phyloP scores from a whole-genome alignment of 371 early-diverging fungal species.

The Encephalitozoon romaleae region DNA sequence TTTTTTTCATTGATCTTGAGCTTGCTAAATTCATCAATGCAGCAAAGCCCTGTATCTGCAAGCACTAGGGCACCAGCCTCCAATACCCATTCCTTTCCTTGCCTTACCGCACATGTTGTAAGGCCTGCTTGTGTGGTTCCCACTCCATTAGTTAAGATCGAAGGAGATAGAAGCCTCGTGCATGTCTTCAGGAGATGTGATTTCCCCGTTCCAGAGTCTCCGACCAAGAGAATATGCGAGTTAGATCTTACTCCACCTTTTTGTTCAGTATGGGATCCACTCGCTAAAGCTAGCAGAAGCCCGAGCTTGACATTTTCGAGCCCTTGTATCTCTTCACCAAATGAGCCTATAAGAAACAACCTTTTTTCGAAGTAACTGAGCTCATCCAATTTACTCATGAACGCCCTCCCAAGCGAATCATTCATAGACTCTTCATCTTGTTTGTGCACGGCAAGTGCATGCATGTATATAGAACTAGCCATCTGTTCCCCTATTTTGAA shows the following conservation, averaged over 20 bases:
- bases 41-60: slow-evolving; percentile 92
- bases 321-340: slow-evolving; percentile 50
- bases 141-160: slow-evolving; percentile 54
- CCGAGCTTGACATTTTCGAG: slow-evolving; percentile 48
- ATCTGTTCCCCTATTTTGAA: slow-evolving; percentile 42
- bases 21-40: slow-evolving; percentile 90
- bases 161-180: slow-evolving; percentile 42
- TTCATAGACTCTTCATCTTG: slow-evolving; percentile 9
- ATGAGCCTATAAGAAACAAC: slow-evolving; percentile 36
- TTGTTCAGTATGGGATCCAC: slow-evolving; percentile 19
- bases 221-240: slow-evolving; percentile 58
- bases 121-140: slow-evolving; percentile 60
- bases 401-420: neutral
- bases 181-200: slow-evolving; percentile 48
- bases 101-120: slow-evolving; percentile 59
- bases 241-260: slow-evolving; percentile 1
- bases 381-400: neutral
- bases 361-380: slow-evolving; percentile 27
- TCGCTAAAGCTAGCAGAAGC: slow-evolving; percentile 44
- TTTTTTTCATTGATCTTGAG: slow-evolving; percentile 57
- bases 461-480: slow-evolving; percentile 37
- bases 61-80: slow-evolving; percentile 97
- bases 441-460: slow-evolving; percentile 35
- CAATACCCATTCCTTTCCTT: slow-evolving; percentile 60
- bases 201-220: slow-evolving; percentile 60